Conservation (phyloP, 2,329 filamentous ascomycete species). For the Fusarium newnesense region DNA sequence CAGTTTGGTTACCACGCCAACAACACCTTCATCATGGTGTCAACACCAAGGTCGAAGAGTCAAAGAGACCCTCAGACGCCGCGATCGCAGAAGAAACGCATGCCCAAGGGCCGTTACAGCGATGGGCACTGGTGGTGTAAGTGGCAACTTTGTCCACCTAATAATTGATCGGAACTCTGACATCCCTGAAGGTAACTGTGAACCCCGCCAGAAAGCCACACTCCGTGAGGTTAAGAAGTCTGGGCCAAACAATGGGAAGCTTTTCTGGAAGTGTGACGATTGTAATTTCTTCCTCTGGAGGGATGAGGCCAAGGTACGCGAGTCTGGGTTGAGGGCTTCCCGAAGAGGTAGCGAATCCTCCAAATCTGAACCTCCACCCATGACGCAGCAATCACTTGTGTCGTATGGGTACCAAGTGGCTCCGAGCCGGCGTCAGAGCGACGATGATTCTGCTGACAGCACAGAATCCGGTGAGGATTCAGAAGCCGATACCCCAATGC, state of each 20-base stretch:
- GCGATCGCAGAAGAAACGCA: constrained; percentile 45
- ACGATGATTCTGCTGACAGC: constrained; percentile 9
- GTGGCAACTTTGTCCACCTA: constrained; percentile 3
- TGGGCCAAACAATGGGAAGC: constrained; percentile 52
- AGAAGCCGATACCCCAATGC: constrained; percentile 3
- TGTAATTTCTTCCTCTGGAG: constrained; percentile 60
- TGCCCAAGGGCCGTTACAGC: constrained; percentile 47
- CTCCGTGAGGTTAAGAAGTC: constrained; percentile 52
- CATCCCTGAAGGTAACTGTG: constrained; percentile 53
- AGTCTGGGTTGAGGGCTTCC: constrained; percentile 37
- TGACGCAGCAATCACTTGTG: constrained; percentile 46
- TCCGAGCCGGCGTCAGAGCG: constrained; percentile 29
- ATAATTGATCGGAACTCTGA: background rate
- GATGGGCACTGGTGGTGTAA: constrained; percentile 53
- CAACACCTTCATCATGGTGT: constrained; percentile 13
- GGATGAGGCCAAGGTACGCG: constrained; percentile 50
- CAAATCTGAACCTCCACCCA: constrained; percentile 40
- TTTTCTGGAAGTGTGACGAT: constrained; percentile 56
- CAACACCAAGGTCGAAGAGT: constrained; percentile 28
- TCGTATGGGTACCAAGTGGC: constrained; percentile 46
- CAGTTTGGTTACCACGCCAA: constrained; percentile 1
- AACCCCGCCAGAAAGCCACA: constrained; percentile 51
- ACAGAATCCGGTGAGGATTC: constrained; percentile 27
- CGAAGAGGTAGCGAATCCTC: constrained; percentile 20
- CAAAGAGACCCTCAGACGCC: constrained; percentile 37